Evolutionary conservation across 495 filamentous ascomycete genomes (phyloP), one percentile per base, ranked within the genome.

Genomic region (Penicillium ucsense): DNA sequence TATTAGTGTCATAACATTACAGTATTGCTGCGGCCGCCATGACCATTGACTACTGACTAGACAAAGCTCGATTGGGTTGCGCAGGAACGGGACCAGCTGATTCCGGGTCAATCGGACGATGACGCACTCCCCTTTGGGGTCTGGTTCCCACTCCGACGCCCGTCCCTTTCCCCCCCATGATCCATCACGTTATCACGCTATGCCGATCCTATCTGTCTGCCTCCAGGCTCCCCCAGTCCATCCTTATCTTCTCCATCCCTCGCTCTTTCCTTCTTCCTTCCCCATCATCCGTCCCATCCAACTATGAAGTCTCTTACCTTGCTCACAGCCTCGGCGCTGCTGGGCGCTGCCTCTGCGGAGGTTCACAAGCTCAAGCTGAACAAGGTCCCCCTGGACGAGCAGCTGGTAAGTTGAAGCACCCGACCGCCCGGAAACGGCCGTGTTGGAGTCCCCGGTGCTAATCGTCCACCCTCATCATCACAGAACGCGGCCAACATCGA

Each of bases 351-450:
- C 56, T 77, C 85, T 62, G 89, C 86, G 50, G 87, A 81, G 60
- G 76, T 92, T 37, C 88, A 95, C 77, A 91, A 86, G 77, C 79
- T 95, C 76, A 94, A 94, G 77, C 82, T 99, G 57, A 85, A 94
- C 78, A 99, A 99, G 82, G 73, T 97, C 45, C 87, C 94, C 50
- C 75, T 97, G 35, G 76, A 84, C 27, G 87, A 97, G 66, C 91
- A 96, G 71, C 80, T 99, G 59, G 90, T 94, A 75, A 59, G 85
- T 20, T 31, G 5, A 12, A 31, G 31, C 30, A 6, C 2, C 36
- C 38, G 31, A 4, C 33, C 28, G 3, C 31, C 33, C 43, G 43
- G 31, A 46, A 36, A 4, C 6, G 35, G 20, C 20, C 20, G 34
- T 46, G 43, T 32, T 9, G 11, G 5, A 33, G 30, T 29, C 4